Base-by-base conservation (phyloP, 2,329 filamentous ascomycete genomes). In the Microdochium nivale region DNA sequence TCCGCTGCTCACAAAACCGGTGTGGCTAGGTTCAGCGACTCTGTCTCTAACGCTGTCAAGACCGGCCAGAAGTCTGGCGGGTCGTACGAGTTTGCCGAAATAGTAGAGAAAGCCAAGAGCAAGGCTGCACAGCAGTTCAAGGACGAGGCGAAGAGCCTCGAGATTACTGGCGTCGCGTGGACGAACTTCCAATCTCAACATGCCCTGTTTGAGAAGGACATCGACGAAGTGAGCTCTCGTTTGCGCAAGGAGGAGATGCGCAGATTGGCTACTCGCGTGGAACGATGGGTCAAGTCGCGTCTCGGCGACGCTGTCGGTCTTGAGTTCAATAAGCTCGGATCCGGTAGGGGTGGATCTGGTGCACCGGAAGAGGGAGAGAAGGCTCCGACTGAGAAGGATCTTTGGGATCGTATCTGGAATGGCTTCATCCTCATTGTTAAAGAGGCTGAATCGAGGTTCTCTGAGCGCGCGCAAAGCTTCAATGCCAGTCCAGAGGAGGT, bases 201-300 rank as follows among this genome's bases (percentile, higher is more conserved):
- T 53, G 73, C 78, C 24, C 74, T 96, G 25, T 96, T 92, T 60
- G 87, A 88, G 65, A 92, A 95, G 66, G 94, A 99, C 53, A 78
- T 99, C 14, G 89, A 95, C 55, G 88, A 94, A 58, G 90, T 95
- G 51, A 95, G 90, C 58, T 79, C 81, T 40, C 84, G 87, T 55
- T 73, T 99, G 59, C 83, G 94, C 60, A 91, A 94, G 64, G 94
- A 99, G 58, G 94, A 99, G 71, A 96, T 99, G 90, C 84, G 92
- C 55, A 84, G 94, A 23, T 74, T 99, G 56, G 91, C 94, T 2
- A 94, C 86, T 30, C 82, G 94, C 21, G 87, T 96, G 24, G 94
- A 99, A 71, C 83, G 92, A 60, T 96, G 91, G 89, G 91, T 99
- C 56, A 86, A 87, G 62, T 90, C 89, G 53, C 85, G 90, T 47